Evolutionary conservation across 2,329 filamentous ascomycete species (phyloP), one percentile per base, ranked within the genome.

Genomic region (Calonectria crousiana): DNA sequence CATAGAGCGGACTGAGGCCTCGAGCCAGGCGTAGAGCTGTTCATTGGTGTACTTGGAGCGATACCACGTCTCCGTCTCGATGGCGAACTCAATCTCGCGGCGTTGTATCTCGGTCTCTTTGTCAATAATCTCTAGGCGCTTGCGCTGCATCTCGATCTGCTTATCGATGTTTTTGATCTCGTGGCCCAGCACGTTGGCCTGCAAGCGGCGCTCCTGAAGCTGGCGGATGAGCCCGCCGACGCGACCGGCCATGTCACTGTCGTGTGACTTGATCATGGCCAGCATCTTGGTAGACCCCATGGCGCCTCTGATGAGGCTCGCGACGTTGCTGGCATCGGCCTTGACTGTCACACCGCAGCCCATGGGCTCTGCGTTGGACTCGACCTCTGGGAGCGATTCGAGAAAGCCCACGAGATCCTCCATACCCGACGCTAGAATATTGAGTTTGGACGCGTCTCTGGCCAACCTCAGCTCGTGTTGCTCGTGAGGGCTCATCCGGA

Each of bases 121-220:
- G 18, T 28, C 49, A 5, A 26, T 26, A 9, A 68, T 69, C 4
- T 71, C 49, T 6, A 52, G 49, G 13, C 49, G 32, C 14, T 69
- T 34, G 6, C 67, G 62, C 16, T 69, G 36, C 4, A 66, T 51
- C 10, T 56, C 56, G 10, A 75, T 73, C 53, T 76, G 73, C 64
- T 73, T 70, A 38, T 76, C 73, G 11, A 72, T 62, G n/a, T 66
- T 32, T 52, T 71, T 71, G 52, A 76, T 72, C 32, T 76, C 74
- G 32, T n/a, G 62, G 8, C 74, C 69, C 2, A 52, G 36, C 6
- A 60, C 30, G 34, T 74, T 76, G 26, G 72, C 74, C 36, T 72
- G 65, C 28, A 67, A 16, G 4, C 56, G 52, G 3, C 74, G 56
- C 28, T 72, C 72, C 23, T 76, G 72, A 2, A 69, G 44, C 53